Base-by-base conservation (phyloP, 176 grass and related monocot genomes). In the Puya raimondii region DNA sequence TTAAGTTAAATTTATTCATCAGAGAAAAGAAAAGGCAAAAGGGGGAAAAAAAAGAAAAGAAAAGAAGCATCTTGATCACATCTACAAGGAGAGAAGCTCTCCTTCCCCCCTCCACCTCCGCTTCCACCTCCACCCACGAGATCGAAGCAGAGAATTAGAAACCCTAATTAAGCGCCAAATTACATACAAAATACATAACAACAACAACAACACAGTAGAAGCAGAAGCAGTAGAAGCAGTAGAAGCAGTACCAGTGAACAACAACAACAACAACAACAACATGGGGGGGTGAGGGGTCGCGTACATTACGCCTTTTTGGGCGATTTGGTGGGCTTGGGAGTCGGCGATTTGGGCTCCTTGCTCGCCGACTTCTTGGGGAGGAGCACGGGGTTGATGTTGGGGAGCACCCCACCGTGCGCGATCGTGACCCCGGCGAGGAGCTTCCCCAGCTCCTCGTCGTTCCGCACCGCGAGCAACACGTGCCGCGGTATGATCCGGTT, bases 361-460 rank as follows among this genome's bases (percentile, higher is more conserved):
- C 15, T 52, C 22, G 25, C 73, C 8, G 73, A 52, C 26, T 75
- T 75, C 73, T 75, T 75, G 10, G 73, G 73, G 15, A 75, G 51
- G 14, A 75, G 73, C 49, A 75, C 73, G 9, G 73, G 73, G 48
- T 75, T 75, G 17, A 75, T 75, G 73, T 75, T 75, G 15, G 73
- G 73, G 13, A 75, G 64, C 23, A 75, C 73, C 50, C 73, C 73
- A 3, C 73, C 73, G n/a, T 75, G 63, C 63, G 73, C 73, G 64
- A 75, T 75, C 48, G 73, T 75, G 9, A 67, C 64, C 20, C 73
- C 73, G 23, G 73, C 73, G 11, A 75, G 73, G 12, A 75, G 63
- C 63, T 75, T 75, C 49, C 73, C 73, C 16, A 75, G 22, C 49
- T 75, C 73, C 73, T 75, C 73, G 50, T 75, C 73, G 50, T 75